Base-by-base conservation (phyloP, 169 alveolate species). In the Miamiensis avidus region DNA sequence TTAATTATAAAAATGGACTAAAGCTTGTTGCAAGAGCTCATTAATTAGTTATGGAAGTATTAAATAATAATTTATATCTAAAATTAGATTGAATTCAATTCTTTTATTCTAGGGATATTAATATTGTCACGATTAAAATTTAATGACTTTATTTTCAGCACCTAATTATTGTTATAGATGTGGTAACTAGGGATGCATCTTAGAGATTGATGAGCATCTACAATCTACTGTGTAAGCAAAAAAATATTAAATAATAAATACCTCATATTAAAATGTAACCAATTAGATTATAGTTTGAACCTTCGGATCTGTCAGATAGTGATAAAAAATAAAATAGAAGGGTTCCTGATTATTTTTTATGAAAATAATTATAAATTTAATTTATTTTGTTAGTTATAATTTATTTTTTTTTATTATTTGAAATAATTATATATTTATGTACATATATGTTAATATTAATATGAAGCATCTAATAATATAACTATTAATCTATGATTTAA, bases 111-210 rank as follows among this genome's bases (percentile, higher is more conserved):
- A 91, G 92, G 99, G 99, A 28, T 97, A 95, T 91, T 93, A 96
- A 20, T 95, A 98, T 97, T 95, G 97, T 78, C 99, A 97, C 81
- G 98, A 95, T 74, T 93, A 93, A 76, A 96, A 95, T 84, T 97
- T 98, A 0, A 99, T 98, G 1, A 98, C 99, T 1, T 97, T 98
- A 16, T 98, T 97, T 93, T 95, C 98, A 79, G 99, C 99, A 29
- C 99, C 99, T 25, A 98, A 98, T 93, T 98, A 98, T 90, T 98
- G 99, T 83, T 98, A 97, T 91, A 95, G 99, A 65, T 97, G 99
- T 82, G 98, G 99, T 25, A 98, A 98, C 84, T 82, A 74, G 49
- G 97, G 99, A 28, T 99, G 99, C 27, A 97, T 99, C 29, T 94
- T 99, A 98, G 99, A 98, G 89, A 89, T 98, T n/a, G 99, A 99